These are phyloP conservation scores for Protomyces arabidopsidicola DNA, from an alignment of 1,139 yeast species.

Conservation along the genomic window DNA sequence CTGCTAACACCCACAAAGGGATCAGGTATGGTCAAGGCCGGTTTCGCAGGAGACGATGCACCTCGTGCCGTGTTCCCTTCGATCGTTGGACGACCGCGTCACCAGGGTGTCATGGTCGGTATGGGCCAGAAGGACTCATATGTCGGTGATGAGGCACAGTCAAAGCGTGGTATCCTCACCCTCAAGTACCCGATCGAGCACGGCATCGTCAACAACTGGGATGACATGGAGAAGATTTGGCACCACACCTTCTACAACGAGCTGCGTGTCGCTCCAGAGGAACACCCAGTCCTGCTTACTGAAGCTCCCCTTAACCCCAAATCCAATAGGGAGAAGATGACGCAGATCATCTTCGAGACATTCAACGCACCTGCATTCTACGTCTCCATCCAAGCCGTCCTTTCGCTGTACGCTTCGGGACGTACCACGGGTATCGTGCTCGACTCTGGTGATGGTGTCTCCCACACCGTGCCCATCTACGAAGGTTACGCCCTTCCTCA, in stretches of 20 bases:
- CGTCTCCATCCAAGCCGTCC: conserved; percentile 97
- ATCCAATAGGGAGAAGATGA: conserved; percentile 99
- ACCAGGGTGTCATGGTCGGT: conserved; percentile 86
- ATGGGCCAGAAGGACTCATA: conserved; percentile 99
- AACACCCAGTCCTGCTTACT: conserved; percentile 95
- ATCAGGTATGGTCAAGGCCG: conserved; percentile 43
- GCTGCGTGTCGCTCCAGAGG: conserved; percentile 98
- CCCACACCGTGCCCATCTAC: conserved; percentile 97
- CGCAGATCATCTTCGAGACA: conserved; percentile 97
- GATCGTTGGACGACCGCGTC: conserved; percentile 99
- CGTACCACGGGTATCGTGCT: conserved; percentile 99
- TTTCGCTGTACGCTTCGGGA: conserved; percentile 97
- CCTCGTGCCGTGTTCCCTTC: conserved; percentile 99
- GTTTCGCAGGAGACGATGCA: conserved; percentile 99
- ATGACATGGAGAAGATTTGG: conserved; percentile 99
- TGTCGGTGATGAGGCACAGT: conserved; percentile 99
- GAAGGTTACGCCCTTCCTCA: conserved; percentile 99
- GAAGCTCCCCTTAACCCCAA: conserved; percentile 99
- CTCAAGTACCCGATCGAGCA: conserved; percentile 99
- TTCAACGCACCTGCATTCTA: conserved; percentile 99
- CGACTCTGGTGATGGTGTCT: conserved; percentile 99
- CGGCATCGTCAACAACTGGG: conserved; percentile 99
- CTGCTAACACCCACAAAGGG: conserved; percentile 5
- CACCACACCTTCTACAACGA: conserved; percentile 97
- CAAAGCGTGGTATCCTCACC: conserved; percentile 99